Conservation (phyloP, 306 rosid species). For the Gynostemma pentaphyllum region DNA sequence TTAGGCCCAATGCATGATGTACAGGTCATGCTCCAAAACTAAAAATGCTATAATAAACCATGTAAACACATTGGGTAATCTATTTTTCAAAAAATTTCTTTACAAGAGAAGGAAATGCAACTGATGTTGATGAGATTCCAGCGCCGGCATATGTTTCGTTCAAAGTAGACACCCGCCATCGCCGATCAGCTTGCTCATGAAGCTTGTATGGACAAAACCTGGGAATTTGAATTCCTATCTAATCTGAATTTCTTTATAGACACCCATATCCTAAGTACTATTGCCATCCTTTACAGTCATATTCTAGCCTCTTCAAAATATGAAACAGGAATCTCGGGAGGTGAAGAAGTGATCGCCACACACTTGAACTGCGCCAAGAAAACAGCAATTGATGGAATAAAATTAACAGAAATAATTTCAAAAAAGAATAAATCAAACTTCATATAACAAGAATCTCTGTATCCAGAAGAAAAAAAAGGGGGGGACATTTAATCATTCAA, state of each 20-base stretch:
- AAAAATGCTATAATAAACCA: not conserved
- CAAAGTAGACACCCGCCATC: not conserved
- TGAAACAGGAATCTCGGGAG: constrained; percentile 54
- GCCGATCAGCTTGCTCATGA: not conserved
- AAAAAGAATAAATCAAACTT: not conserved
- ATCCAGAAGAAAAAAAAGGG: not conserved
- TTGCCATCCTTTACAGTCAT: constrained; percentile 1
- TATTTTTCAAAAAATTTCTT: constrained; percentile 1
- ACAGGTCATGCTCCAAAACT: not conserved
- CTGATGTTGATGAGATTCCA: not conserved
- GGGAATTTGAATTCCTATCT: constrained; percentile 10
- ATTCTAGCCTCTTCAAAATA: constrained; percentile 35
- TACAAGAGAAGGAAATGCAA: constrained; percentile 1
- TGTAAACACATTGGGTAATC: not conserved
- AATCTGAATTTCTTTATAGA: constrained; percentile 7
- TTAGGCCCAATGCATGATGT: constrained; percentile 10
- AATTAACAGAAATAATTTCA: not conserved
- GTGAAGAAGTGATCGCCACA: constrained; percentile 51
- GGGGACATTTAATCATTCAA: not conserved
- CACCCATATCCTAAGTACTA: not conserved
- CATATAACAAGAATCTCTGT: not conserved
- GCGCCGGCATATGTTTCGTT: constrained; percentile 8
- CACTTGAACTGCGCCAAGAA: constrained; percentile 49
- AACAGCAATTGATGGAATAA: not conserved
- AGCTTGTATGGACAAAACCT: not conserved